phyloP scores from a whole-genome alignment of 805 yeast genomes.

The Naumovozyma baii region DNA sequence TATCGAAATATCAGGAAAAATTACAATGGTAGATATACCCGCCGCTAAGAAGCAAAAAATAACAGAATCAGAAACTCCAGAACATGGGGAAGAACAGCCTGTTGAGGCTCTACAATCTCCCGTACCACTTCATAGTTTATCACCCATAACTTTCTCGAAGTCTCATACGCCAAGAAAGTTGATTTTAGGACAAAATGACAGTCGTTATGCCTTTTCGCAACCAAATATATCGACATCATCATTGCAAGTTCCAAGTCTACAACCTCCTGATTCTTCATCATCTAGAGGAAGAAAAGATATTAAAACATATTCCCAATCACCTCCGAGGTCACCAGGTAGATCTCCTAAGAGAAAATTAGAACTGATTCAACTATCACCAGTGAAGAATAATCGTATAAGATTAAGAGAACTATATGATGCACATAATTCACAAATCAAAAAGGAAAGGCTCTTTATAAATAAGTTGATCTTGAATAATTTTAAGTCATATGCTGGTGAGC shows the following conservation, averaged over 20 bases:
- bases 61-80: slow-evolving; percentile 1
- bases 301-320: slow-evolving; percentile 23
- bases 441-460: slow-evolving; percentile 57
- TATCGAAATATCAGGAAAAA: too few species aligned
- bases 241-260: slow-evolving; percentile 21
- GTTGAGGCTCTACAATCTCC: neutral
- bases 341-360: slow-evolving; percentile 34
- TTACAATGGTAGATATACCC: slow-evolving; percentile 16
- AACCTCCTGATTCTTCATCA: slow-evolving; percentile 29
- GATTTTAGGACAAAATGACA: slow-evolving; percentile 17
- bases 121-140: neutral
- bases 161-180: slow-evolving; percentile 23
- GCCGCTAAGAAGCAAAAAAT: slow-evolving; percentile 15
- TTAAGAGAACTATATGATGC: slow-evolving; percentile 22
- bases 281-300: slow-evolving; percentile 29
- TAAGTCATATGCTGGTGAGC: slow-evolving; percentile 92
- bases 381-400: slow-evolving; percentile 29
- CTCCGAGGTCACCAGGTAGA: slow-evolving; percentile 25
- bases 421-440: slow-evolving; percentile 29
- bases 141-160: neutral
- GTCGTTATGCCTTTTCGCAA: slow-evolving; percentile 18
- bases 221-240: slow-evolving; percentile 17
- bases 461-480: slow-evolving; percentile 71
- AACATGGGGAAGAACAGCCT: neutral
- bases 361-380: slow-evolving; percentile 35